These are phyloP conservation scores for Didymella pomorum DNA, from an alignment of 2,329 filamentous ascomycete species.

Conservation along the genomic window DNA sequence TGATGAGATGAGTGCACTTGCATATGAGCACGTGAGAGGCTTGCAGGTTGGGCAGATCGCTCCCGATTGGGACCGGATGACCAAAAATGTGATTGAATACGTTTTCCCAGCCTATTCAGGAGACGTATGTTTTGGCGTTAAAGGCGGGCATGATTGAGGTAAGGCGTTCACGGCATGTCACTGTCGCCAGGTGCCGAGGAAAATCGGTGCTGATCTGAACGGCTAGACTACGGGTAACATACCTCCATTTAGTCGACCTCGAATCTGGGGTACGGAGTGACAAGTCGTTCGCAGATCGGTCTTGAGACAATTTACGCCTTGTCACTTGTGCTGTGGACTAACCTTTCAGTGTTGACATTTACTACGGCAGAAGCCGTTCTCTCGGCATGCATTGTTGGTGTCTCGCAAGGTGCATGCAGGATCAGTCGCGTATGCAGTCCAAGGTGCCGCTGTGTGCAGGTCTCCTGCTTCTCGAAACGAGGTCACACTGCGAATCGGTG, in stretches of 20 bases:
- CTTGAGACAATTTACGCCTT: neutral
- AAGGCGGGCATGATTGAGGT: neutral
- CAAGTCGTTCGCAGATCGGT: constrained; percentile 1
- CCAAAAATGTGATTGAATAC: neutral
- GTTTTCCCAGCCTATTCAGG: neutral
- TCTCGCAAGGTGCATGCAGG: neutral
- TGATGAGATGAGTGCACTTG: neutral
- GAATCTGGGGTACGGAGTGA: neutral
- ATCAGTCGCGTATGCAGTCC: neutral
- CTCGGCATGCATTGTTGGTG: neutral
- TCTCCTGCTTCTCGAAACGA: neutral
- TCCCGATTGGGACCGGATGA: neutral
- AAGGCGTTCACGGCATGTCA: constrained; percentile 15
- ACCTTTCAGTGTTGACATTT: neutral
- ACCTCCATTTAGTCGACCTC: neutral
- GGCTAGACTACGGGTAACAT: neutral
- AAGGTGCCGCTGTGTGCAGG: neutral
- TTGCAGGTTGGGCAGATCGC: neutral
- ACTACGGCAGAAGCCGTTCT: neutral
- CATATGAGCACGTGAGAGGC: neutral
- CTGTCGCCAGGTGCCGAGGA: constrained; percentile 1
- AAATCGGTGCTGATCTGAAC: constrained; percentile 1
- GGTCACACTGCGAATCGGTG: neutral
- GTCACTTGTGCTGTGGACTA: neutral
- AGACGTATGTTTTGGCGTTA: neutral